phyloP scores from a whole-genome alignment of 495 filamentous ascomycete species.

The Talaromyces proteolyticus region DNA sequence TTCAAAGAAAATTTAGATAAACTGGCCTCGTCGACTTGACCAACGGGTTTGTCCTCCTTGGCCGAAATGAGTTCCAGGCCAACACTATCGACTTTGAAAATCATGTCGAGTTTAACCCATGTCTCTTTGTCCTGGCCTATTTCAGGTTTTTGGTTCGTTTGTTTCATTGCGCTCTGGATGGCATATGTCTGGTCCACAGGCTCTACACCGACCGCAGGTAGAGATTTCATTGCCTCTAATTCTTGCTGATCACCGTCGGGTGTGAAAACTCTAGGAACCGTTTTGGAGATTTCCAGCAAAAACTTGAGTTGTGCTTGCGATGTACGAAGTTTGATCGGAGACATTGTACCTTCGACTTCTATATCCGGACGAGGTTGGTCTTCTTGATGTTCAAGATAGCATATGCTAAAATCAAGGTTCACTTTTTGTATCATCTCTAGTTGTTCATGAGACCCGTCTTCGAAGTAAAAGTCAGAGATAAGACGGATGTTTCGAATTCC shows the following conservation, averaged over 20 bases:
- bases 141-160: slow-evolving; percentile 46
- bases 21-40: slow-evolving; percentile 71
- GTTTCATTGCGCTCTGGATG: slow-evolving; percentile 18
- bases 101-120: slow-evolving; percentile 91
- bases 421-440: slow-evolving; percentile 95
- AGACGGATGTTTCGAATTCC: slow-evolving; percentile 89
- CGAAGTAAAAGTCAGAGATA: slow-evolving; percentile 85
- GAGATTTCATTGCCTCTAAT: slow-evolving; percentile 54
- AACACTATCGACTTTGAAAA: slow-evolving; percentile 83
- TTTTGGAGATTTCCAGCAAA: slow-evolving; percentile 73
- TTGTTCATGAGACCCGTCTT: slow-evolving; percentile 66
- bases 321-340: slow-evolving; percentile 81
- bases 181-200: slow-evolving; percentile 30
- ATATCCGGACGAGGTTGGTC: slow-evolving; percentile 79
- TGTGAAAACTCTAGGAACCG: slow-evolving; percentile 81
- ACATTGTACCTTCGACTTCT: slow-evolving; percentile 86
- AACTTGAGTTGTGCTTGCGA: slow-evolving; percentile 90
- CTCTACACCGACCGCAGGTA: slow-evolving; percentile 52
- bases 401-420: slow-evolving; percentile 86
- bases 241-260: slow-evolving; percentile 68
- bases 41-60: slow-evolving; percentile 66
- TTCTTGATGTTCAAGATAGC: slow-evolving; percentile 76
- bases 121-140: slow-evolving; percentile 55
- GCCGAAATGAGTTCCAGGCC: slow-evolving; percentile 83
- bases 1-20: slow-evolving; percentile 91